Evolutionary conservation across 495 filamentous ascomycete species (phyloP).

Genomic region (Chaetomium tenue): DNA sequence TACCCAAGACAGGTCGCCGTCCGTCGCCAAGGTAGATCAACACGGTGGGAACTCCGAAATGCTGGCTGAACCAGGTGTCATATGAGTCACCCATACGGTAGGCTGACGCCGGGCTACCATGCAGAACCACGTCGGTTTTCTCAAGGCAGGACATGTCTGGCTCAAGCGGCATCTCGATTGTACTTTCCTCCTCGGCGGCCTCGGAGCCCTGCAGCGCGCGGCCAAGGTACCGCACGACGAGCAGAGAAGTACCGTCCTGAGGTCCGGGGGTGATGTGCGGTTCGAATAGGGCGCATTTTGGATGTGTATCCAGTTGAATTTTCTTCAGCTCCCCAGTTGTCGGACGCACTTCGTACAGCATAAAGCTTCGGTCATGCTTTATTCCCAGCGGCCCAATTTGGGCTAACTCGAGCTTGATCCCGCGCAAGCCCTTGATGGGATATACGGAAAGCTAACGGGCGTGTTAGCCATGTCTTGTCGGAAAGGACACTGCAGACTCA

Average conservation of each 20-base stretch:
- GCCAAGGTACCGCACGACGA: constrained; percentile 57
- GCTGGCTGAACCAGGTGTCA: constrained; percentile 70
- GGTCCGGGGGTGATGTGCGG: constrained; percentile 48
- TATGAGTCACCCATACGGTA: constrained; percentile 66
- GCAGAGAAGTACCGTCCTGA: constrained; percentile 22
- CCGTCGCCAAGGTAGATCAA: constrained; percentile 69
- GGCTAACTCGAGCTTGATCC: constrained; percentile 55
- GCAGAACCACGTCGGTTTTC: constrained; percentile 57
- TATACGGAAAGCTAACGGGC: constrained; percentile 71
- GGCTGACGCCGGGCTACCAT: constrained; percentile 59
- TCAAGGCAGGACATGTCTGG: constrained; percentile 54
- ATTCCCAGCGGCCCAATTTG: constrained; percentile 65
- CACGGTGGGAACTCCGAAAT: constrained; percentile 65
- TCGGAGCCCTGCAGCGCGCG: constrained; percentile 24
- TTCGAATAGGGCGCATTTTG: constrained; percentile 66
- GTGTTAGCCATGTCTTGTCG: neutral
- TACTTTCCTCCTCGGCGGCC: constrained; percentile 17
- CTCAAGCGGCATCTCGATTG: constrained; percentile 58
- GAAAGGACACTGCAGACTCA: neutral
- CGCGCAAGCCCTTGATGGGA: constrained; percentile 82
- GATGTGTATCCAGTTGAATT: constrained; percentile 65
- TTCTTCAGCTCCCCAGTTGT: constrained; percentile 48
- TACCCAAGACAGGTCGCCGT: constrained; percentile 61
- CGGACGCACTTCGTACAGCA: constrained; percentile 61
- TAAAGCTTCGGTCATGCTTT: constrained; percentile 72